A percentile compares a stretch with the other conserved stretches of the same genome.
Evolutionary conservation across 2,329 filamentous ascomycete species (phyloP).

Genomic region (Pseudogymnoascus sp.): DNA sequence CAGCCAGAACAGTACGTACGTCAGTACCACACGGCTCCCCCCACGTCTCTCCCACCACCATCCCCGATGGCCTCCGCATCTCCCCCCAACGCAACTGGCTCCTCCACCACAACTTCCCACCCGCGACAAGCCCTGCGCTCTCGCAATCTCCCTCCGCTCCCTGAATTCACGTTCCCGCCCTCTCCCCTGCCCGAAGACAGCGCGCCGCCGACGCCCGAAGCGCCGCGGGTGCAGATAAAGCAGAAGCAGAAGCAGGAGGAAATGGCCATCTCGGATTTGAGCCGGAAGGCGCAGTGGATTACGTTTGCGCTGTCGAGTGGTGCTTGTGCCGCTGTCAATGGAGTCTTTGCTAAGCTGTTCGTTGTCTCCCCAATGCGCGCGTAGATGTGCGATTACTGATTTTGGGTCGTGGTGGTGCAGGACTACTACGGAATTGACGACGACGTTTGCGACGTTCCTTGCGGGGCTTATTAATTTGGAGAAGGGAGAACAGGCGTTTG

Average conservation of each 20-base stretch:
- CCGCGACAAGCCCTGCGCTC: constrained; percentile 78
- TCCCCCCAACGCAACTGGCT: constrained; percentile 88
- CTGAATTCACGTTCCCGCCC: constrained; percentile 9
- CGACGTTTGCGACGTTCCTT: constrained; percentile 39
- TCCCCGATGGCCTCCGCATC: constrained; percentile 80
- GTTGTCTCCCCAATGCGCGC: constrained; percentile 24
- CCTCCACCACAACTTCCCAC: constrained; percentile 91
- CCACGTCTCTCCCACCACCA: constrained; percentile 32
- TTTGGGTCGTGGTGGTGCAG: constrained; percentile 24
- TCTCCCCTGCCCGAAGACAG: background rate
- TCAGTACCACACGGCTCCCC: background rate
- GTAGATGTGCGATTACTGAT: background rate
- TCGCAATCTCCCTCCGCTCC: constrained; percentile 30
- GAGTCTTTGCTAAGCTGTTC: constrained; percentile 75
- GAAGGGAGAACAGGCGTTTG: constrained; percentile 38
- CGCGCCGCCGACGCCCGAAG: background rate
- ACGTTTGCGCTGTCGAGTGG: constrained; percentile 64
- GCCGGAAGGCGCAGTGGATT: constrained; percentile 47
- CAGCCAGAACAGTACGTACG: background rate
- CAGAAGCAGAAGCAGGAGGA: constrained; percentile 19
- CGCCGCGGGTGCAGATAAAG: background rate
- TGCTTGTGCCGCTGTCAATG: constrained; percentile 71
- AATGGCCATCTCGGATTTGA: constrained; percentile 23
- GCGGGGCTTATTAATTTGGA: constrained; percentile 37
- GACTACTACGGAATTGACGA: constrained; percentile 48